Evolutionary conservation across 164 flowering plant genomes (phyloP).

Genomic region (Taxillus chinensis): DNA sequence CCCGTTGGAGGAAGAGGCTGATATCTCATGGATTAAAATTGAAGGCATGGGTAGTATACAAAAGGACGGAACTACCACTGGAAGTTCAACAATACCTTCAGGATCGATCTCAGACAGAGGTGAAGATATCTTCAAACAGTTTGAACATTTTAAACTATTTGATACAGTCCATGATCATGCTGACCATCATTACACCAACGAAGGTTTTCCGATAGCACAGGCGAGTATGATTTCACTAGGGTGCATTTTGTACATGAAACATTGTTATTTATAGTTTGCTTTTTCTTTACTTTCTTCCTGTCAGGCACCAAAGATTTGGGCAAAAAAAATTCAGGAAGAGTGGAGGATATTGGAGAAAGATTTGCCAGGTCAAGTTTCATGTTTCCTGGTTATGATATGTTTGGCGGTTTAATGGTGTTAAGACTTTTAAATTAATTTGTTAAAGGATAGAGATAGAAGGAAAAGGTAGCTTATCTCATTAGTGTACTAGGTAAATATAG

Average conservation of each 20-base stretch:
- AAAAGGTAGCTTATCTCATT: no score
- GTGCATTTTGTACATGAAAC: neutral
- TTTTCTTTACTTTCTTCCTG: slow-evolving; percentile 9
- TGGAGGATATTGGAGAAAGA: slow-evolving; percentile 68
- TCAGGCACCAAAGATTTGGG: slow-evolving; percentile 39
- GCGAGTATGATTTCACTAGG: slow-evolving; percentile 13
- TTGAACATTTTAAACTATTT: slow-evolving; percentile 45
- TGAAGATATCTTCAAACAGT: slow-evolving; percentile 12
- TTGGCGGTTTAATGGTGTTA: neutral
- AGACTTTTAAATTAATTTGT: no score
- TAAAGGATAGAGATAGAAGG: no score
- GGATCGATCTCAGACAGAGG: slow-evolving; percentile 3
- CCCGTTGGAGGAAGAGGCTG: slow-evolving; percentile 5
- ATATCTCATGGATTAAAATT: neutral
- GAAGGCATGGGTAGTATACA: neutral
- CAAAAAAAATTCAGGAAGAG: slow-evolving; percentile 58
- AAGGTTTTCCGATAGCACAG: slow-evolving; percentile 25
- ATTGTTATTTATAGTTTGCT: neutral
- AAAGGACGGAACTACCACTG: slow-evolving; percentile 1
- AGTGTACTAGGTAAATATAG: no score
- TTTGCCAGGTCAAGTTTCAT: slow-evolving; percentile 45
- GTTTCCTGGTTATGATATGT: neutral
- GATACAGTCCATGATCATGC: slow-evolving; percentile 60
- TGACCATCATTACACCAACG: slow-evolving; percentile 45
- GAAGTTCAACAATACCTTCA: slow-evolving; percentile 9